Evolutionary conservation across 2,329 filamentous ascomycete genomes (phyloP).

Genomic region (Bipolaris victoriae): DNA sequence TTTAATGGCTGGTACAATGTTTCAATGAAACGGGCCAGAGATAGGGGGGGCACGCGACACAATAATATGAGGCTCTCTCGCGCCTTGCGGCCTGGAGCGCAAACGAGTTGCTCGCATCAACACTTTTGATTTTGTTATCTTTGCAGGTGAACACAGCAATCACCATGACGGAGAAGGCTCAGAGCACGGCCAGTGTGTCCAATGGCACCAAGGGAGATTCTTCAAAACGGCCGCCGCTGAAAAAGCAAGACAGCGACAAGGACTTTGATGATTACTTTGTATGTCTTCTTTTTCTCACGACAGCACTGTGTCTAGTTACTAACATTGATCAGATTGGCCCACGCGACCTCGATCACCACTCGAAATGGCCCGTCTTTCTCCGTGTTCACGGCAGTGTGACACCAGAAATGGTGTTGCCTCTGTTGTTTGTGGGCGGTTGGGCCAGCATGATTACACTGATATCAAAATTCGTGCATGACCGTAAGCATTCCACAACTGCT

Average conservation of each 20-base stretch:
- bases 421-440: slow-evolving; percentile 69
- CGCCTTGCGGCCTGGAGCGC: neutral
- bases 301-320: neutral
- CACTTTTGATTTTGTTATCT: neutral
- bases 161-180: neutral
- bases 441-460: slow-evolving; percentile 66
- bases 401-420: slow-evolving; percentile 74
- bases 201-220: neutral
- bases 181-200: neutral
- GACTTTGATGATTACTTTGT: neutral
- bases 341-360: slow-evolving; percentile 72
- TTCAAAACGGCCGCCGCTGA: neutral
- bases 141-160: neutral
- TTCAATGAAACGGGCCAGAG: neutral
- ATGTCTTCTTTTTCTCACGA: neutral
- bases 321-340: slow-evolving; percentile 57
- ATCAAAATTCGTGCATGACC: slow-evolving; percentile 49
- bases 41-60: neutral
- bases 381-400: slow-evolving; percentile 76
- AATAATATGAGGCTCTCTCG: neutral
- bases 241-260: neutral
- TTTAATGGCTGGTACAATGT: neutral
- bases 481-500: slow-evolving; percentile 15
- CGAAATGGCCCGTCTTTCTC: slow-evolving; percentile 76
- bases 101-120: neutral